These are phyloP conservation scores for Candida orba DNA, from an alignment of 805 yeast species.

Conservation along the genomic window DNA sequence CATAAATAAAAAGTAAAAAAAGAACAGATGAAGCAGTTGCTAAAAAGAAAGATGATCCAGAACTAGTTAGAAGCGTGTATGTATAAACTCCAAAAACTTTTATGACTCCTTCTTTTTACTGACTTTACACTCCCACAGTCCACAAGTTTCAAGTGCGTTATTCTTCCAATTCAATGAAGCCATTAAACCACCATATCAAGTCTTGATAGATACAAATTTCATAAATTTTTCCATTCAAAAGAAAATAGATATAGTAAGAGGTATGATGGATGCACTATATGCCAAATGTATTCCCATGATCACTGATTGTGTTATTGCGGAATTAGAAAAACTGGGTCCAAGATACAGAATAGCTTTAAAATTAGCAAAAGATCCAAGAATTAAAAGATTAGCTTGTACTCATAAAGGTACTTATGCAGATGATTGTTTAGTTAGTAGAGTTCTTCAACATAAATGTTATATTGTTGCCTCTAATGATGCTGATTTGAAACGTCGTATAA, in stretches of 20 bases:
- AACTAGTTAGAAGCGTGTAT: slow-evolving; percentile 52
- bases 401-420: slow-evolving; percentile 98
- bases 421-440: slow-evolving; percentile 91
- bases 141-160: slow-evolving; percentile 92
- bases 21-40: slow-evolving; percentile 32
- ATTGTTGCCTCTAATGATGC: slow-evolving; percentile 98
- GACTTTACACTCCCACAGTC: slow-evolving; percentile 27
- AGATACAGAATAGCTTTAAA: slow-evolving; percentile 88
- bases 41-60: slow-evolving; percentile 57
- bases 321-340: slow-evolving; percentile 92
- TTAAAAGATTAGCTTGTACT: slow-evolving; percentile 77
- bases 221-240: slow-evolving; percentile 95
- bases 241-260: slow-evolving; percentile 89
- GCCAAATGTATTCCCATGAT: slow-evolving; percentile 95
- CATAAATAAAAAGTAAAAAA: slow-evolving; percentile 26
- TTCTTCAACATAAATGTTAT: slow-evolving; percentile 92
- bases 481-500: slow-evolving; percentile 83
- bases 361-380: slow-evolving; percentile 90
- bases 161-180: slow-evolving; percentile 93
- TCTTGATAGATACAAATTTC: slow-evolving; percentile 92
- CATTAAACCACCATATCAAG: slow-evolving; percentile 97
- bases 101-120: no score
- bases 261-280: slow-evolving; percentile 91
- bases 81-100: background rate
- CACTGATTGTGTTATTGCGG: slow-evolving; percentile 98